Evolutionary conservation across 768 basidiomycete species (phyloP).

Genomic region (Russula vinacea): DNA sequence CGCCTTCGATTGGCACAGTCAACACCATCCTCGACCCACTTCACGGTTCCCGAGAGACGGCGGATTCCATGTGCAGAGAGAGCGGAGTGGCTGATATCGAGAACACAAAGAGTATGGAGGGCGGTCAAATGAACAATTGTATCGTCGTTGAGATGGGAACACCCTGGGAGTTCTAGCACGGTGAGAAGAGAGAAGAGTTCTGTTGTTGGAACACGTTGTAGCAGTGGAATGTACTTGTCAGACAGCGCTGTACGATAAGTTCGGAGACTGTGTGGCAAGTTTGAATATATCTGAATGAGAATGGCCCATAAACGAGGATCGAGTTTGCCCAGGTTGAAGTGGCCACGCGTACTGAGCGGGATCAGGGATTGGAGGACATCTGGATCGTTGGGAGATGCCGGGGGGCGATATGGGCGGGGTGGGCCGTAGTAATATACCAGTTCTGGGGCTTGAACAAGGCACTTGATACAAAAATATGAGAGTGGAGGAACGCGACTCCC

Average conservation of each 20-base stretch:
- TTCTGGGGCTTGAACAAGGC: conserved; percentile 46
- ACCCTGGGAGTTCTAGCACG: conserved; percentile 55
- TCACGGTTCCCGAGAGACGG: conserved; percentile 50
- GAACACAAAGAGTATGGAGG: conserved; percentile 54
- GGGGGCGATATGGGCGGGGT: conserved; percentile 38
- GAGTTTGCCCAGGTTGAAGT: conserved; percentile 32
- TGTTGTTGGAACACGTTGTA: conserved; percentile 56
- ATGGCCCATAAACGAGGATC: conserved; percentile 64
- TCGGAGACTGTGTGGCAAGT: conserved; percentile 46
- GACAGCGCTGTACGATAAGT: conserved; percentile 50
- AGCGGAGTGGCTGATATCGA: conserved; percentile 59
- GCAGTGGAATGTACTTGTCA: conserved; percentile 51
- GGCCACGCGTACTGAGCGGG: conserved; percentile 32
- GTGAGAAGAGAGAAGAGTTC: conserved; percentile 62
- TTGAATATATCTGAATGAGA: conserved; percentile 55
- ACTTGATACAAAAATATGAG: conserved; percentile 48
- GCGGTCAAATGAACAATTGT: conserved; percentile 48
- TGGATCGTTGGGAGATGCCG: conserved; percentile 30
- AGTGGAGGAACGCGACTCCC: conserved; percentile 47
- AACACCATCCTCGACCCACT: conserved; percentile 38
- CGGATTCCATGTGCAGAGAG: conserved; percentile 54
- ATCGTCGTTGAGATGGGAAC: conserved; percentile 55
- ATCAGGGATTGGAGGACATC: conserved; percentile 45
- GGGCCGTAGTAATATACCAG: conserved; percentile 41
- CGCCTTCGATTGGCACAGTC: conserved; percentile 25